These are phyloP conservation scores for Solanum dulcamara DNA, from an alignment of 257 asterid genomes.

Conservation along the genomic window DNA sequence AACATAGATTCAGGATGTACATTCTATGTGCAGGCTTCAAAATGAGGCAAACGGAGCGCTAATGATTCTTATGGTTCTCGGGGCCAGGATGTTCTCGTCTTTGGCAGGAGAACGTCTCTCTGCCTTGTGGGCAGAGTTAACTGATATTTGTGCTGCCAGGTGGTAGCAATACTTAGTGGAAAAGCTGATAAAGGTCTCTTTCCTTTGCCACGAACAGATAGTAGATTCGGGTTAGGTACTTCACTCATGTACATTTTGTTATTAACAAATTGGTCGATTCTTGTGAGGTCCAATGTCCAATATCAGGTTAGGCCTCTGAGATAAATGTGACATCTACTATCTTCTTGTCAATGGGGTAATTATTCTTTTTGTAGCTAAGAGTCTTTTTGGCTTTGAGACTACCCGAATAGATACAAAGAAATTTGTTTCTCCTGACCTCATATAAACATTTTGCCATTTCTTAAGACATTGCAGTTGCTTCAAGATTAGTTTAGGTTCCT, in stretches of 20 bases:
- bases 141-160: neutral
- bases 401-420: neutral
- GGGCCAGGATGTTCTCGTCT: neutral
- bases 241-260: neutral
- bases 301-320: neutral
- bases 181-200: neutral
- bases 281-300: neutral
- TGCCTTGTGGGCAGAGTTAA: neutral
- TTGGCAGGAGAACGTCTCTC: neutral
- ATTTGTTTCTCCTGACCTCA: neutral
- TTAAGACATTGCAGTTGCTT: neutral
- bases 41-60: neutral
- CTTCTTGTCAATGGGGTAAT: neutral
- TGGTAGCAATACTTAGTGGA: neutral
- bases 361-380: neutral
- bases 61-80: neutral
- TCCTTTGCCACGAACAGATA: neutral
- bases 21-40: slow-evolving; percentile 10
- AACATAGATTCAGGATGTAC: slow-evolving; percentile 1
- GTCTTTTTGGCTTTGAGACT: neutral
- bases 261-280: neutral
- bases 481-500: neutral
- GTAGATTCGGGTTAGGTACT: neutral
- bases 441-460: neutral
- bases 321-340: neutral